phyloP scores from a whole-genome alignment of 306 rosid genomes.

The Cucurbita argyrosperma region DNA sequence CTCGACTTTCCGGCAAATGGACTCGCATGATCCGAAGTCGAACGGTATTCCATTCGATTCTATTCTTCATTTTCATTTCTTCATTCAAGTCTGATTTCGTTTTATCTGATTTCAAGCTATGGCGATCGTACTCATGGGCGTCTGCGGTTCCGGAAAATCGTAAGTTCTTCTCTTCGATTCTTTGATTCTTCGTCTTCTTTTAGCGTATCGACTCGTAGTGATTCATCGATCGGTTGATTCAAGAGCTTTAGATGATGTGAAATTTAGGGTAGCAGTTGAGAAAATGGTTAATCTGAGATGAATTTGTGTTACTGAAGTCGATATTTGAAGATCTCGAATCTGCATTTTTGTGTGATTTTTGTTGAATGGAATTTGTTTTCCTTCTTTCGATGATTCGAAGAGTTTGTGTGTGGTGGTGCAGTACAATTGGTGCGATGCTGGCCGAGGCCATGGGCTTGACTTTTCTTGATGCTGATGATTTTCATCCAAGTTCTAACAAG shows the following conservation, averaged over 20 bases:
- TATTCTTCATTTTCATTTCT: neutral
- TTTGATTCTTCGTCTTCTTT: neutral
- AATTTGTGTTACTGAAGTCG: neutral
- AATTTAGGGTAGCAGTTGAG: neutral
- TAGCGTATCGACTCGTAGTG: too few species aligned
- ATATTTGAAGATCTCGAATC: neutral
- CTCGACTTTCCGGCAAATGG: neutral
- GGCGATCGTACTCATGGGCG: slow-evolving; percentile 58
- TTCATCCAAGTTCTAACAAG: slow-evolving; percentile 64
- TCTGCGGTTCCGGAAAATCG: slow-evolving; percentile 89
- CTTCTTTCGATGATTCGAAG: neutral
- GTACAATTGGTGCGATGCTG: slow-evolving; percentile 63
- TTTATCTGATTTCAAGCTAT: slow-evolving; percentile 6
- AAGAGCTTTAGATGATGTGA: neutral
- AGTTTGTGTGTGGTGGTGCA: slow-evolving; percentile 14
- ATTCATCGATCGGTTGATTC: neutral
- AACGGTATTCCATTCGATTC: neutral
- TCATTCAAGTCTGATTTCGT: neutral
- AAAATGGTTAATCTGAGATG: neutral
- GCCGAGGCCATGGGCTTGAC: slow-evolving; percentile 28
- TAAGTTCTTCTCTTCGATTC: slow-evolving; percentile 8
- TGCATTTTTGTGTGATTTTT: neutral
- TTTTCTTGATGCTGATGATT: slow-evolving; percentile 83
- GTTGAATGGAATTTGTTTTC: neutral
- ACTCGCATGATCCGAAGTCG: neutral